phyloP scores from a whole-genome alignment of 306 rosid species.

The Dicorynia guianensis region DNA sequence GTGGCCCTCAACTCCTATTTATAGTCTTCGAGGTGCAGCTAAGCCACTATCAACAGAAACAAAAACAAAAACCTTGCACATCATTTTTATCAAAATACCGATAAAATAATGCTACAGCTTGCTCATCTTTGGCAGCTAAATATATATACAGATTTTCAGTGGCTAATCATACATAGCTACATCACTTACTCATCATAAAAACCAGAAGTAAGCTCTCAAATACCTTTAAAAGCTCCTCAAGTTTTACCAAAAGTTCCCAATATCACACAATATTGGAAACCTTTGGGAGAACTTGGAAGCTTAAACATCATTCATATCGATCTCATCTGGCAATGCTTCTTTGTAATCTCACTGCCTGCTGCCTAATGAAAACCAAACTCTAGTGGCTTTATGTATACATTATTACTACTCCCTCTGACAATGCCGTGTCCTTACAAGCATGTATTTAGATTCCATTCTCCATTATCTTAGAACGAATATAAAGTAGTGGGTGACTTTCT shows the following conservation, averaged over 20 bases:
- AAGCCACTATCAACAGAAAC: no score
- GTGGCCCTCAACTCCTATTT: no score
- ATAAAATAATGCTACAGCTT: no score
- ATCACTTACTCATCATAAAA: neutral
- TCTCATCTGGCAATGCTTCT: neutral
- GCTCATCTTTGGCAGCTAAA: no score
- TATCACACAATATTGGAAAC: constrained; percentile 17
- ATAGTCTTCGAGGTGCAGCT: no score
- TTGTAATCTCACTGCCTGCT: neutral
- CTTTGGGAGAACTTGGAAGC: constrained; percentile 20
- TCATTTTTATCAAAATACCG: no score
- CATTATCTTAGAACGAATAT: neutral
- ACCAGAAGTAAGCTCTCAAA: neutral
- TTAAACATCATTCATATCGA: no score
- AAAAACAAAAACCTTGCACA: no score
- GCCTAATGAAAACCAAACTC: neutral
- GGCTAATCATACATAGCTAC: no score
- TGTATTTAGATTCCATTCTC: neutral
- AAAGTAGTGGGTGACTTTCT: neutral
- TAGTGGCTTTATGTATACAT: neutral
- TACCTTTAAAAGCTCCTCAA: neutral
- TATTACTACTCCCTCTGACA: neutral
- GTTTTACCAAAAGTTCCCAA: neutral
- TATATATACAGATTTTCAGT: no score
- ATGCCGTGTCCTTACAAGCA: neutral